phyloP scores from a whole-genome alignment of 2,329 filamentous ascomycete species.

The Penicillium polonicum region DNA sequence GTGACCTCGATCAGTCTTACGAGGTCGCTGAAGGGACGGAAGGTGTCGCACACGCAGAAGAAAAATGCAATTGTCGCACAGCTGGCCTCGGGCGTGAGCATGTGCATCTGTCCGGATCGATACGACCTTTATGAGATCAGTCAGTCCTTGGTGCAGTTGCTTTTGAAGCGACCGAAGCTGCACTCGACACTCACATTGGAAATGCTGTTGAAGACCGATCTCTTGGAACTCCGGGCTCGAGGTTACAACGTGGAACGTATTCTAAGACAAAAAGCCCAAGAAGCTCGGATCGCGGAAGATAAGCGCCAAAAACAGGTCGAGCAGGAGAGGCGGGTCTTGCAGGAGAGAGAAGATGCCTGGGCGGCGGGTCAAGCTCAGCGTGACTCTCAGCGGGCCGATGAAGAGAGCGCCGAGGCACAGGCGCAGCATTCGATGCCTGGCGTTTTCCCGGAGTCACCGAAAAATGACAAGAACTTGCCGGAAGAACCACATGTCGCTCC shows the following conservation, averaged over 20 bases:
- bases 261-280: slow-evolving; percentile 79
- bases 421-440: slow-evolving; percentile 65
- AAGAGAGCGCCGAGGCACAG: slow-evolving; percentile 30
- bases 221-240: slow-evolving; percentile 76
- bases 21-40: slow-evolving; percentile 70
- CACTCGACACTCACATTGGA: slow-evolving; percentile 89
- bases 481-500: slow-evolving; percentile 25
- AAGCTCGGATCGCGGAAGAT: slow-evolving; percentile 82
- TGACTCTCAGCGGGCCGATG: slow-evolving; percentile 33
- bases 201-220: slow-evolving; percentile 80
- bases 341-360: slow-evolving; percentile 56
- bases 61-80: slow-evolving; percentile 68
- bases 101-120: slow-evolving; percentile 73
- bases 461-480: slow-evolving; percentile 41
- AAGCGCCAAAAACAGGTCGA: slow-evolving; percentile 71
- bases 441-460: slow-evolving; percentile 65
- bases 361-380: slow-evolving; percentile 44
- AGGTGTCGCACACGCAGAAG: slow-evolving; percentile 69
- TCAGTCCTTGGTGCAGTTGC: slow-evolving; percentile 75
- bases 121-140: slow-evolving; percentile 91
- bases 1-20: slow-evolving; percentile 77
- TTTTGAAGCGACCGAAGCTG: slow-evolving; percentile 79
- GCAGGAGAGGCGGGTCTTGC: slow-evolving; percentile 67
- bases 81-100: slow-evolving; percentile 57
- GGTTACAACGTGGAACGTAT: slow-evolving; percentile 98